Evolutionary conservation across 768 basidiomycete species (phyloP).

Genomic region (Xerocomellus chrysenteron): DNA sequence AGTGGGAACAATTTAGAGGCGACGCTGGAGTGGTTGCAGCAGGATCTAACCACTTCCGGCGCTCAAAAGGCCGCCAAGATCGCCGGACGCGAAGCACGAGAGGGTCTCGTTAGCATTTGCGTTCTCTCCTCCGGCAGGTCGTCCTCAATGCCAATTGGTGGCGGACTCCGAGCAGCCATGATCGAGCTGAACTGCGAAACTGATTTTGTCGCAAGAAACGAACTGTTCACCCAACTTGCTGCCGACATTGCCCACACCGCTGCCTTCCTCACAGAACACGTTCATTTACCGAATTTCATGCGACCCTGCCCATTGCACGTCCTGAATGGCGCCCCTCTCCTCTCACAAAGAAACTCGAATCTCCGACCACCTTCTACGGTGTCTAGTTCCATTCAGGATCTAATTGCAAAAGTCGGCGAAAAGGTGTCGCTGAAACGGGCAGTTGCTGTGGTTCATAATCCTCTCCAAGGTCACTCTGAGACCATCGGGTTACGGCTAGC

Average conservation of each 20-base stretch:
- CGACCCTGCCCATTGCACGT: slow-evolving; percentile 50
- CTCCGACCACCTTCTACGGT: slow-evolving; percentile 50
- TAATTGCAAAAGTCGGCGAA: slow-evolving; percentile 77
- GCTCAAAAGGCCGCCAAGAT: slow-evolving; percentile 84
- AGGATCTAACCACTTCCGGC: slow-evolving; percentile 69
- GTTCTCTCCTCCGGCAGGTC: slow-evolving; percentile 65
- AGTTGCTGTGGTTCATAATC: slow-evolving; percentile 37
- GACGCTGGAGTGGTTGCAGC: slow-evolving; percentile 80
- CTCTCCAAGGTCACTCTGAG: slow-evolving; percentile 34
- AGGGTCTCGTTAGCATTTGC: slow-evolving; percentile 80
- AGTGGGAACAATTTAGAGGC: slow-evolving; percentile 69
- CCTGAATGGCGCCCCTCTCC: slow-evolving; percentile 65
- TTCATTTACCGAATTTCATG: slow-evolving; percentile 38
- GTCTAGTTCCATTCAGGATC: slow-evolving; percentile 59
- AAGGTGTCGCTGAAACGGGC: slow-evolving; percentile 73
- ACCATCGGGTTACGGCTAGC: slow-evolving; percentile 46
- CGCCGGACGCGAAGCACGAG: slow-evolving; percentile 64
- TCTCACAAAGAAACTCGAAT: slow-evolving; percentile 37
- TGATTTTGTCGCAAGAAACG: slow-evolving; percentile 90
- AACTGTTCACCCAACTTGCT: slow-evolving; percentile 75
- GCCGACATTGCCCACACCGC: slow-evolving; percentile 81
- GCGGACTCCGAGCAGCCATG: slow-evolving; percentile 74
- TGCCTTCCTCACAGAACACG: slow-evolving; percentile 63
- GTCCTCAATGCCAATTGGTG: slow-evolving; percentile 34
- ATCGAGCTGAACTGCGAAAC: slow-evolving; percentile 96